phyloP scores from a whole-genome alignment of 331 rosid genomes.

The Telfairia occidentalis region DNA sequence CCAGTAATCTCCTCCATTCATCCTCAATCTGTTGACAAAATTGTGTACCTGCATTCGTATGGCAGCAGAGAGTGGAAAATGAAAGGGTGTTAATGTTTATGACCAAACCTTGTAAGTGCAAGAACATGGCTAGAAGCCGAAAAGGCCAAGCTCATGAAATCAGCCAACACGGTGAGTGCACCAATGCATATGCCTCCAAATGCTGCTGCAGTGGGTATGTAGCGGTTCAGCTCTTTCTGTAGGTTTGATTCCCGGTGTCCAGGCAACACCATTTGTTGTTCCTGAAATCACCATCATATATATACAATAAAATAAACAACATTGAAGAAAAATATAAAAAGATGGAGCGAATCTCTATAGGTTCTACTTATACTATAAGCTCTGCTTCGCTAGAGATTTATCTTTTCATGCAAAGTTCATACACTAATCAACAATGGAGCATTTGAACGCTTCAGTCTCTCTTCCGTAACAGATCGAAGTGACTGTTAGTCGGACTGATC shows the following conservation, averaged over 20 bases:
- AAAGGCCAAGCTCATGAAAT: conserved; percentile 91
- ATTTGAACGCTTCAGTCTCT: neutral
- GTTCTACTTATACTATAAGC: neutral
- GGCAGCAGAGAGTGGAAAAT: neutral
- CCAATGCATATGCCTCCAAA: conserved; percentile 95
- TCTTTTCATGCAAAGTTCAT: neutral
- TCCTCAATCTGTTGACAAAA: neutral
- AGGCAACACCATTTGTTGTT: conserved; percentile 98
- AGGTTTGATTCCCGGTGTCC: conserved; percentile 89
- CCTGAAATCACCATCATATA: conserved; percentile 49
- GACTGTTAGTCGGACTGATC: too few relatives aligned
- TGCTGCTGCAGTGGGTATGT: conserved; percentile 90
- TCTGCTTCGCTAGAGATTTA: neutral
- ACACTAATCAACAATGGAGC: neutral
- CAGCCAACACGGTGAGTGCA: conserved; percentile 82
- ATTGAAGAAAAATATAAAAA: neutral
- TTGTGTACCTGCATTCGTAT: neutral
- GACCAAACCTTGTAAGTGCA: conserved; percentile 28
- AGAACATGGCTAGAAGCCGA: conserved; percentile 47
- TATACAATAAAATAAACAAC: neutral
- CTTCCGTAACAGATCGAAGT: too few relatives aligned
- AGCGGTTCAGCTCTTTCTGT: conserved; percentile 80
- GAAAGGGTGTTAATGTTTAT: conserved; percentile 22
- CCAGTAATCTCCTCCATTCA: neutral
- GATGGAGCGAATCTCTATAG: neutral